Base-by-base conservation (phyloP, 176 grass and related monocot species). In the Dactylis glomerata region DNA sequence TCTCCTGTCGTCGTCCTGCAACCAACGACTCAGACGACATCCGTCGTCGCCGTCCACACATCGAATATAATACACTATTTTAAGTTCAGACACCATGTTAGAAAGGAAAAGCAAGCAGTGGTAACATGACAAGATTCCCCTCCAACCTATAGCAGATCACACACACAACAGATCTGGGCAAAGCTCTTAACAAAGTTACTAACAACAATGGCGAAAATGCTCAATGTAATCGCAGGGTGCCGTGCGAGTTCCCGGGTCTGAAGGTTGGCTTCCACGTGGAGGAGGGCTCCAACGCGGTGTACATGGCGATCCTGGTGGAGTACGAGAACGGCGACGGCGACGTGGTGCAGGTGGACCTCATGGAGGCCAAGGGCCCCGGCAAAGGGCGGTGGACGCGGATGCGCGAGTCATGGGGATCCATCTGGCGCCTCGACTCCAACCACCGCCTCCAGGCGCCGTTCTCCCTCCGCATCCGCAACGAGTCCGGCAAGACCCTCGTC, bases 251-350 rank as follows among this genome's bases (percentile, higher is more conserved):
- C 87, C 92, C 89, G 1, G 94, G 94, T 0, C 88, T 91, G 47
- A 94, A 91, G 84, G 36, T 97, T 0, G 81, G 87, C 0, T 97
- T 97, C 92, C 94, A 88, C 80, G 94, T 97, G 3, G 80, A 97
- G 83, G 87, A 92, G 6, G 92, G 89, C 0, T 97, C 92, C 4
- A 97, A 19, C 80, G 72, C 88, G 7, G 84, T 92, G 49, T 94
- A 94, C 87, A 59, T 94, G 17, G 89, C 94, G 0, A 50, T 97
- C 30, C 63, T 97, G 11, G 82, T 97, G 5, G 94, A 94, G 87
- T 83, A 94, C 83, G 94, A 97, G 78, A 87, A 92, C 45, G 92
- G 87, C 50, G 92, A 97, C 81, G 94, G 94, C 30, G 94, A 97
- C 80, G 87, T 90, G 5, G 88, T 55, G 38, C 77, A 91, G 49